Percentiles rank a stretch among this genome's conserved stretches.
These are phyloP conservation scores for Ophiostoma triangulosporum DNA, from an alignment of 2,329 filamentous ascomycete genomes.

Conservation along the genomic window DNA sequence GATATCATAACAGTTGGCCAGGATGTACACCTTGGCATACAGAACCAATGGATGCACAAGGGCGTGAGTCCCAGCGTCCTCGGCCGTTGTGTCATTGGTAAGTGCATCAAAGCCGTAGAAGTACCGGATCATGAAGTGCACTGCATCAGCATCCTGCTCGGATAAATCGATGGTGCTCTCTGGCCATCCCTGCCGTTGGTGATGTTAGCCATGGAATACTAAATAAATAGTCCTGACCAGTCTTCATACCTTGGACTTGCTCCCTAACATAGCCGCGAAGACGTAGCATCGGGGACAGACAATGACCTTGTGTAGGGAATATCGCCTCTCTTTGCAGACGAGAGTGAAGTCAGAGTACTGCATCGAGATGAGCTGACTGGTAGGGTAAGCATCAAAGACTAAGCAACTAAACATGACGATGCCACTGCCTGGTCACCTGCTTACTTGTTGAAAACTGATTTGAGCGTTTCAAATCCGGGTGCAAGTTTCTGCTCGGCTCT, in stretches of 20 bases:
- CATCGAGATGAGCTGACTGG: too few species aligned
- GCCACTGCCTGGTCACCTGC: too few species aligned
- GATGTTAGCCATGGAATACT: not conserved
- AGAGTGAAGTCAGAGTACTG: conserved; percentile 2
- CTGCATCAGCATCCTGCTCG: not conserved
- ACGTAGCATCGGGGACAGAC: conserved; percentile 1
- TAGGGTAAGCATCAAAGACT: too few species aligned
- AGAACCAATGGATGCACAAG: not conserved
- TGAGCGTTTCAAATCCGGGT: too few species aligned
- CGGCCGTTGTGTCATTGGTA: not conserved
- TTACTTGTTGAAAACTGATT: too few species aligned
- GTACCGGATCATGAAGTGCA: conserved; percentile 3
- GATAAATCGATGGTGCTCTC: not conserved
- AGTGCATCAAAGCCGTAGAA: not conserved
- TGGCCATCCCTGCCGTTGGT: not conserved
- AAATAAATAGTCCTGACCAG: too few species aligned
- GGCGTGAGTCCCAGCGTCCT: not conserved
- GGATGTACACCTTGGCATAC: not conserved
- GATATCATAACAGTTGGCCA: not conserved
- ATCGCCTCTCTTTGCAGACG: not conserved
- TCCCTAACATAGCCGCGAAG: not conserved
- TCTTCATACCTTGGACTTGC: not conserved
- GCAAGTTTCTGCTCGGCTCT: too few species aligned
- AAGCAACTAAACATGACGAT: too few species aligned
- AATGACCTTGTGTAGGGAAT: conserved; percentile 1